These are phyloP conservation scores for Penicillium janthinellum DNA, from an alignment of 2,329 filamentous ascomycete species.

Conservation along the genomic window DNA sequence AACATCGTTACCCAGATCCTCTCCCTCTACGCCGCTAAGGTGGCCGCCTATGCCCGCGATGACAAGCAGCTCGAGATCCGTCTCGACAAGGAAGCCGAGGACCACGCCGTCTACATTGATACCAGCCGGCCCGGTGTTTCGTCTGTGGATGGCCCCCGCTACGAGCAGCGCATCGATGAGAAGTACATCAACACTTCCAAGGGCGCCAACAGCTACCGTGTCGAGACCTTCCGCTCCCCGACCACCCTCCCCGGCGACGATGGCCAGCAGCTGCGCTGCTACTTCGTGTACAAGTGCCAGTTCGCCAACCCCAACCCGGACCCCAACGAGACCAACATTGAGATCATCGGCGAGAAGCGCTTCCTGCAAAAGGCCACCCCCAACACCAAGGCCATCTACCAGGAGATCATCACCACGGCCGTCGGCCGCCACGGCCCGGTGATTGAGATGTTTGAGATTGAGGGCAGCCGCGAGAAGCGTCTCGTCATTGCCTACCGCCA, in stretches of 20 bases:
- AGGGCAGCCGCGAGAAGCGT: constrained; percentile 87
- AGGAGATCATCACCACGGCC: constrained; percentile 85
- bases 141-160: constrained; percentile 76
- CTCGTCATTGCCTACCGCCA: constrained; percentile 93
- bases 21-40: constrained; percentile 94
- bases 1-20: constrained; percentile 93
- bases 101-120: constrained; percentile 98
- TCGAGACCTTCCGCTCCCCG: constrained; percentile 95
- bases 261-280: constrained; percentile 87
- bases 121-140: constrained; percentile 88
- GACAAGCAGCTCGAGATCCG: constrained; percentile 94
- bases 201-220: constrained; percentile 75
- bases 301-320: constrained; percentile 76
- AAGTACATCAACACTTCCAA: constrained; percentile 88
- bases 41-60: constrained; percentile 87
- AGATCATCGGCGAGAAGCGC: constrained; percentile 87
- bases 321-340: constrained; percentile 80
- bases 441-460: constrained; percentile 96
- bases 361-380: constrained; percentile 94
- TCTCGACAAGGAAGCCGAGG: constrained; percentile 88
- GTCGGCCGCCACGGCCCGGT: constrained; percentile 87
- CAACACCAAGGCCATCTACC: constrained; percentile 95
- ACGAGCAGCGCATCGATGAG: constrained; percentile 88
- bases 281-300: constrained; percentile 97
- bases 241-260: constrained; percentile 73